Evolutionary conservation across 441 rosid genomes (phyloP).

Genomic region (Pelargonium cotyledonis): DNA sequence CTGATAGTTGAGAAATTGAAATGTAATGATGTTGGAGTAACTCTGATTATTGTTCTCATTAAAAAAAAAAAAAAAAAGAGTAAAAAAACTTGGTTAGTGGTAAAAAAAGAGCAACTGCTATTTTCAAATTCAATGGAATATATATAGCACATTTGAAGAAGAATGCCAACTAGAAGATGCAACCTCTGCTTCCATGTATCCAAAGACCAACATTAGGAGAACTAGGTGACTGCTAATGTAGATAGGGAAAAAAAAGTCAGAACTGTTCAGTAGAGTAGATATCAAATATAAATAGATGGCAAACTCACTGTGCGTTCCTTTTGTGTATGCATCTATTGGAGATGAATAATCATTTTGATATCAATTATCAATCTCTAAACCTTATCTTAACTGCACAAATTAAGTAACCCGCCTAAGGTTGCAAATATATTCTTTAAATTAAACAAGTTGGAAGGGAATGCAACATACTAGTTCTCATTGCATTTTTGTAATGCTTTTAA

Average conservation of each 20-base stretch:
- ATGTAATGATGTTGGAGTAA: no score
- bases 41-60: no score
- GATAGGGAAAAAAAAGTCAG: background rate
- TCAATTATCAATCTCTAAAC: background rate
- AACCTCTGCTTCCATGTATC: background rate
- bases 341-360: background rate
- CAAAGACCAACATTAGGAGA: background rate
- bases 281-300: background rate
- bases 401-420: background rate
- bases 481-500: no score
- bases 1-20: no score
- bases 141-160: background rate
- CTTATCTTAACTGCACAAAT: background rate
- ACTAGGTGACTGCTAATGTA: background rate
- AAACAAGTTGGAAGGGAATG: background rate
- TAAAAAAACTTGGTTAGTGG: no score
- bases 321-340: background rate
- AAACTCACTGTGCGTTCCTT: background rate
- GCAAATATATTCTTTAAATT: background rate
- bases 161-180: background rate
- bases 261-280: background rate
- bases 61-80: no score
- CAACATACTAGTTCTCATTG: background rate
- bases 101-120: no score
- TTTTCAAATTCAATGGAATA: background rate